Percentiles rank a stretch among this genome's conserved stretches.
Evolutionary conservation across 148 eudicot species (phyloP).

Genomic region (Rhododendron mucronatum): DNA sequence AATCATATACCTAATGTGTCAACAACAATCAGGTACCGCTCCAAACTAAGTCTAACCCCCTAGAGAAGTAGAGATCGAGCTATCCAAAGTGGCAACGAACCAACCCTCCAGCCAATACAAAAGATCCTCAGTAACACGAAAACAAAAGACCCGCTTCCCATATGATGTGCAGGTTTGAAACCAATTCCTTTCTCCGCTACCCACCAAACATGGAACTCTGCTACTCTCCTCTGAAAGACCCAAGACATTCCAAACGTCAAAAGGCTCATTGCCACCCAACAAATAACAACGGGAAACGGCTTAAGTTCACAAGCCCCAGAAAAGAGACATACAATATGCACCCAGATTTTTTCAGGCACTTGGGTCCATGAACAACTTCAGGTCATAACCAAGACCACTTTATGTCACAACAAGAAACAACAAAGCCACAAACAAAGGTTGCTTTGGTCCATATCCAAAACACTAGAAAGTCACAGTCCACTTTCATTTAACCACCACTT

Average conservation of each 20-base stretch:
- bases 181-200: neutral
- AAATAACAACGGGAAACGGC: neutral
- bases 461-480: neutral
- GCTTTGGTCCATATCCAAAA: neutral
- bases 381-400: neutral
- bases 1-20: neutral
- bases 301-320: neutral
- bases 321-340: neutral
- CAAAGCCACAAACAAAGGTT: neutral
- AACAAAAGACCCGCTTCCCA: neutral
- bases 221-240: neutral
- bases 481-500: neutral
- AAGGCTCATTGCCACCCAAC: neutral
- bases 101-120: neutral
- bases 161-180: neutral
- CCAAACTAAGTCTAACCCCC: neutral
- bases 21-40: neutral
- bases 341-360: neutral
- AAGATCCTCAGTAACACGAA: neutral
- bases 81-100: neutral
- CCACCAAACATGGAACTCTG: neutral
- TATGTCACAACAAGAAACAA: neutral
- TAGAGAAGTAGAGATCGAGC: neutral
- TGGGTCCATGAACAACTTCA: neutral
- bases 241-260: neutral